Percentiles rank a stretch among this genome's conserved stretches.
Evolutionary conservation across 73 alveolate genomes (phyloP).

Genomic region (Uronychia setigera): DNA sequence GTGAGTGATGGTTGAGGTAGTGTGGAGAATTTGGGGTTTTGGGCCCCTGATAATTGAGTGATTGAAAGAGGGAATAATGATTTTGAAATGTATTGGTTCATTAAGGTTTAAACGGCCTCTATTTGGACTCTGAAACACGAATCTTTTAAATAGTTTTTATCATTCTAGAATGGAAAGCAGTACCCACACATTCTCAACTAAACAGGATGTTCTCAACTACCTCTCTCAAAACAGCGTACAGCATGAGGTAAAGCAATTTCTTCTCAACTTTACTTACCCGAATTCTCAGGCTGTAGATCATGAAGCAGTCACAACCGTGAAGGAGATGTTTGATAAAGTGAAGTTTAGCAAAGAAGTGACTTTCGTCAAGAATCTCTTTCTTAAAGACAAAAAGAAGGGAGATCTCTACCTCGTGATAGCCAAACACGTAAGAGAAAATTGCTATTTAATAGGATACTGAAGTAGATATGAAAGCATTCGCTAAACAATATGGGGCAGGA

Average conservation of each 20-base stretch:
- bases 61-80: too few relatives aligned
- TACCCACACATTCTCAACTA: too few relatives aligned
- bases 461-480: constrained; percentile 80
- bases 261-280: not conserved
- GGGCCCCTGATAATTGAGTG: too few relatives aligned
- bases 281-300: constrained; percentile 67
- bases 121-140: too few relatives aligned
- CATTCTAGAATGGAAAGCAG: not conserved
- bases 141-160: too few relatives aligned
- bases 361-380: constrained; percentile 87
- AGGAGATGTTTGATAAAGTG: constrained; percentile 53
- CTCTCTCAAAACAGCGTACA: not conserved
- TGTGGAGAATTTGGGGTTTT: too few relatives aligned
- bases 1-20: too few relatives aligned
- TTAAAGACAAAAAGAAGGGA: constrained; percentile 93
- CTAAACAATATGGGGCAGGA: constrained; percentile 89
- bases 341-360: constrained; percentile 49
- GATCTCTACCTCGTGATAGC: constrained; percentile 90
- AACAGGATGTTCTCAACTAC: not conserved
- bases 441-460: constrained; percentile 59
- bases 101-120: too few relatives aligned
- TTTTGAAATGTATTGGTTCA: too few relatives aligned
- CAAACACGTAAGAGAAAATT: constrained; percentile 34
- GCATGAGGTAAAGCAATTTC: not conserved
- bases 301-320: constrained; percentile 55